Conservation (phyloP, 2,329 filamentous ascomycete species). For the Talaromyces marneffei region DNA sequence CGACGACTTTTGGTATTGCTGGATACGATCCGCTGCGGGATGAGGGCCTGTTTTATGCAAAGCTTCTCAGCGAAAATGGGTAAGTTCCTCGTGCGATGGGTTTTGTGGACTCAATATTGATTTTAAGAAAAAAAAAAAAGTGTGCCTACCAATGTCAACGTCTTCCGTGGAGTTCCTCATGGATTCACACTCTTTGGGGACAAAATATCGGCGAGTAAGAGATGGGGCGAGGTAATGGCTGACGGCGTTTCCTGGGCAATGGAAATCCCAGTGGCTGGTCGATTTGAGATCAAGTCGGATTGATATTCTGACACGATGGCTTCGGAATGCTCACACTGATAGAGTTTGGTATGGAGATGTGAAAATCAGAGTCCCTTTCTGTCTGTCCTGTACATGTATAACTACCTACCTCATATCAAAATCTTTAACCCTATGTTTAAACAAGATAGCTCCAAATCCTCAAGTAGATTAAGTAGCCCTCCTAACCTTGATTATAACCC, state of each 20-base stretch:
- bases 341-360: not conserved
- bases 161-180: not conserved
- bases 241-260: not conserved
- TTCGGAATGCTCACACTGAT: not conserved
- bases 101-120: not conserved
- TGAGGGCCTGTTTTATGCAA: not conserved
- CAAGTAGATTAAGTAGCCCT: constrained; percentile 39
- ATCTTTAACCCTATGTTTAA: not conserved
- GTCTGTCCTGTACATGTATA: not conserved
- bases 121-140: not conserved
- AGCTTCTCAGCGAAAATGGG: not conserved
- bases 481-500: constrained; percentile 63
- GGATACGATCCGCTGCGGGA: not conserved
- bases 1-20: not conserved
- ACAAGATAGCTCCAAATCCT: not conserved
- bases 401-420: not conserved
- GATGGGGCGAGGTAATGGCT: not conserved
- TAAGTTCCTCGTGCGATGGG: not conserved
- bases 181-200: not conserved
- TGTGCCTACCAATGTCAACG: not conserved
- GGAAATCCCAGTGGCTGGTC: not conserved
- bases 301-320: not conserved
- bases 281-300: not conserved
- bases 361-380: not conserved
- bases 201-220: not conserved